These are phyloP conservation scores for Ceratocystis papillata DNA, from an alignment of 2,329 filamentous ascomycete genomes.

Conservation along the genomic window DNA sequence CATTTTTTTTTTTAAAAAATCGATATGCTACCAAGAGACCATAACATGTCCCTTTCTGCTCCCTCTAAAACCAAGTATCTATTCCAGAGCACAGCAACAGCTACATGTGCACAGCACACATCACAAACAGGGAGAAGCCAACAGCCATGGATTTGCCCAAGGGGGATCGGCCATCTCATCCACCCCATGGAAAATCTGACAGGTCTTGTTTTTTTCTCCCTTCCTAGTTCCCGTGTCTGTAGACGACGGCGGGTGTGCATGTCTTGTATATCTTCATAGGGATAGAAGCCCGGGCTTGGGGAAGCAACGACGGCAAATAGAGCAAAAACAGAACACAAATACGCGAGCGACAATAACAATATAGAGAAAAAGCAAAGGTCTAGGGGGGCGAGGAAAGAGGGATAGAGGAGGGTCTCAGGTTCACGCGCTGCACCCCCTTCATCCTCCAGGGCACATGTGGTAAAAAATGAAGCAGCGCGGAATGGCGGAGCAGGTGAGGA, in stretches of 20 bases:
- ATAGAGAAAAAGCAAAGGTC: background rate
- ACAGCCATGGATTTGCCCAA: background rate
- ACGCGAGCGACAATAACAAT: background rate
- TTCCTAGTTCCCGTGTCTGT: background rate
- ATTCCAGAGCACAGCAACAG: too few relatives aligned
- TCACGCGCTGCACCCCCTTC: background rate
- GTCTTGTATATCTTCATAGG: constrained; percentile 5
- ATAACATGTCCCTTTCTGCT: background rate
- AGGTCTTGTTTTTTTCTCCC: background rate
- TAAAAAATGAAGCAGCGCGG: background rate
- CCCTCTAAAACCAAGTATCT: background rate
- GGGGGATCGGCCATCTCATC: background rate
- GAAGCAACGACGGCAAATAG: background rate
- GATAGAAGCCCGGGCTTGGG: background rate
- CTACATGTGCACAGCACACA: background rate
- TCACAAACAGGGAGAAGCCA: background rate
- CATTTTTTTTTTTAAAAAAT: background rate
- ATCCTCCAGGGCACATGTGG: too few relatives aligned
- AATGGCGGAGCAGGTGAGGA: background rate
- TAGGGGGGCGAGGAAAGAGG: background rate
- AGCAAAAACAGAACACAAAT: background rate
- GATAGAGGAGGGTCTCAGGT: background rate
- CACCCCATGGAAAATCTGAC: background rate
- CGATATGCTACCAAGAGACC: background rate
- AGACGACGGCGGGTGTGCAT: background rate